Evolutionary conservation across 1,284 basidiomycete genomes (phyloP).

Genomic region (Sanghuangporus sanghuang): DNA sequence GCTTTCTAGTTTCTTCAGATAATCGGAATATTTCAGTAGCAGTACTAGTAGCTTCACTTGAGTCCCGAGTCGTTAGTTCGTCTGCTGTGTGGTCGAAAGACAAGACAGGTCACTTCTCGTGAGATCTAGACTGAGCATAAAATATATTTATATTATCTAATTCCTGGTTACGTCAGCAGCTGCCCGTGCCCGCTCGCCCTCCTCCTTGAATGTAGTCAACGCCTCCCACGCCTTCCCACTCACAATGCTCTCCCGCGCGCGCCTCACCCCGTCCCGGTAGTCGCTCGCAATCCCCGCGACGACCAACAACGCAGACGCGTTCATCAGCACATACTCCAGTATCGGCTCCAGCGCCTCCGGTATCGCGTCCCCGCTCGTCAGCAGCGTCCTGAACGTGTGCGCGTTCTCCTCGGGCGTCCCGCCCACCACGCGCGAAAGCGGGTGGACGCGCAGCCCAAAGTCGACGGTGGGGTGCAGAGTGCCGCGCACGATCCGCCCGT

Average conservation of each 20-base stretch:
- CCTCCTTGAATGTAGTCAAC: slow-evolving; percentile 48
- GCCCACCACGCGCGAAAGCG: slow-evolving; percentile 67
- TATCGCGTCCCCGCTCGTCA: slow-evolving; percentile 46
- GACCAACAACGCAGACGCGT: slow-evolving; percentile 78
- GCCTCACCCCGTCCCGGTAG: slow-evolving; percentile 66
- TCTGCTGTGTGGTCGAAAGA: no score
- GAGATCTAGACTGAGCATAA: no score
- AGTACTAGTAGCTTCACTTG: no score
- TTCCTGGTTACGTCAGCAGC: not conserved
- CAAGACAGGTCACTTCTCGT: no score
- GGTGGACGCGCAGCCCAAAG: slow-evolving; percentile 72
- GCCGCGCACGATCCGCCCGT: slow-evolving; percentile 48
- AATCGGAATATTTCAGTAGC: no score
- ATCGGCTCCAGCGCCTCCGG: slow-evolving; percentile 55
- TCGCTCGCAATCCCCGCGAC: slow-evolving; percentile 70
- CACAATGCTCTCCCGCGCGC: slow-evolving; percentile 70
- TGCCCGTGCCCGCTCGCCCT: slow-evolving; percentile 9
- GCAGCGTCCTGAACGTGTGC: slow-evolving; percentile 52
- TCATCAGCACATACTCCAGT: slow-evolving; percentile 81
- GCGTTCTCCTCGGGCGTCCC: slow-evolving; percentile 75
- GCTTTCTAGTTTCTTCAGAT: no score
- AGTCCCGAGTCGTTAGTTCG: no score
- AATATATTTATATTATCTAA: not conserved
- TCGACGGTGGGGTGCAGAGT: slow-evolving; percentile 45
- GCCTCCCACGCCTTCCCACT: slow-evolving; percentile 76